Base-by-base conservation (phyloP, 108 stramenopile species). In the Cyclotella choctawhatcheeana region DNA sequence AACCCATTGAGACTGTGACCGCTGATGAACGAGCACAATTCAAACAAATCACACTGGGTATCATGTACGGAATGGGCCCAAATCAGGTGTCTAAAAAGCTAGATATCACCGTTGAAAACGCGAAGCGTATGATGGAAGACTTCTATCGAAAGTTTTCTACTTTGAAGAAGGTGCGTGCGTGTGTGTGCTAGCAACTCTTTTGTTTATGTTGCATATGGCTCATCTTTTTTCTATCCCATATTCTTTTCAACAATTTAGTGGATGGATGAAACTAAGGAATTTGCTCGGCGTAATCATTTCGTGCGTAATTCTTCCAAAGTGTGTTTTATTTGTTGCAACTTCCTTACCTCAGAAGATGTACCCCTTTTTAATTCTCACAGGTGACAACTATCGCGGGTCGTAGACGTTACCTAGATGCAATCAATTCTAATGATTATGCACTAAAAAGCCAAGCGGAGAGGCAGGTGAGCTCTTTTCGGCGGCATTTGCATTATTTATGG, bases 11-110 rank as follows among this genome's bases (percentile, higher is more conserved):
- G 14, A n/a, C 44, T 33, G 77, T 88, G 14, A 82, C 76, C 0
- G 40, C 63, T 16, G 72, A 55, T 24, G 88, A 88, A 67, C 31
- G 88, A 35, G 44, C 71, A 1, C 58, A 70, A 44, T 85, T 85
- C 68, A 88, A 88, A 54, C 80, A 82, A 71, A 73, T 88, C 16
- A 80, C 78, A 17, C 48, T 88, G 51, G 88, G 83, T 12, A 69
- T 77, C 17, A 47, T 88, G 24, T 88, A 88, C 44, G 88, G 88
- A 8, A 86, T 88, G 85, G 62, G 77, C 58, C 51, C 76, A 5
- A 69, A 69, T 20, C 73, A 81, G 64, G 83, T 85, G 10, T 83
- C 85, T 2, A 84, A 66, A 50, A 82, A 80, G 56, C 69, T 88
- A 4, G 45, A 35, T 52, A 73, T 88, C 27, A 76, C 67, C 50